Base-by-base conservation (phyloP, 352 stramenopile species). In the Globisporangium orthogonon region DNA sequence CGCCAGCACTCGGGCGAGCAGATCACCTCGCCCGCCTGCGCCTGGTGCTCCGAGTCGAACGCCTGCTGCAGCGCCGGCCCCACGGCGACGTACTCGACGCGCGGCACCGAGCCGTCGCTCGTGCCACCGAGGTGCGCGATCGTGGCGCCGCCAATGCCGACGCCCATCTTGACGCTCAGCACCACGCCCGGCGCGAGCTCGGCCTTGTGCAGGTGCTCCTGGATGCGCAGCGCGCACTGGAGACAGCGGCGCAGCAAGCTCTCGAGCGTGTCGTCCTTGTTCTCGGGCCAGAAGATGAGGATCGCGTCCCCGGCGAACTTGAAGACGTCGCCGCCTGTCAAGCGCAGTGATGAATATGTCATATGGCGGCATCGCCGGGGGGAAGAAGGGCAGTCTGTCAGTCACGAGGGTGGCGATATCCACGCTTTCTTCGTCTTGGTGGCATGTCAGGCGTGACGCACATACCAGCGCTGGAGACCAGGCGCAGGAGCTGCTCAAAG, bases 291-390 rank as follows among this genome's bases (percentile, higher is more conserved):
- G 52, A 98, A 91, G 45, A 98, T 92, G 55, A 98, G 89, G 79
- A 98, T 90, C 17, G 94, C 94, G 52, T 98, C 94, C n/a, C 94
- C 94, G 13, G 94, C 94, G 62, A 98, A 98, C 75, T 98, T 98
- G 69, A 98, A 95, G 18, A 96, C 88, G 69, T 97, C 89, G 45
- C 87, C 84, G 9, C 75, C 74, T 61, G 13, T 43, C 33, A 40
- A 33, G 13, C 23, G 28, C 23, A 14, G 7, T 39, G 45, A 29
- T 10, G 6, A 29, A 40, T 29, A 23, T 23, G 23, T 23, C 23
- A 23, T 23, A 23, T 37, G 33, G 33, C 33, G 4, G 6, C 10
- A 37, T 37, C 33, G 9, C 6, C 33, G 10, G 33, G 23, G 23
- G 23, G 23, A 23, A 23, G 10, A 14, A 35, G 28, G 40, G 9